Evolutionary conservation across 306 rosid species (phyloP), one percentile per base, ranked within the genome.

Genomic region (Gastrolobium villosum): DNA sequence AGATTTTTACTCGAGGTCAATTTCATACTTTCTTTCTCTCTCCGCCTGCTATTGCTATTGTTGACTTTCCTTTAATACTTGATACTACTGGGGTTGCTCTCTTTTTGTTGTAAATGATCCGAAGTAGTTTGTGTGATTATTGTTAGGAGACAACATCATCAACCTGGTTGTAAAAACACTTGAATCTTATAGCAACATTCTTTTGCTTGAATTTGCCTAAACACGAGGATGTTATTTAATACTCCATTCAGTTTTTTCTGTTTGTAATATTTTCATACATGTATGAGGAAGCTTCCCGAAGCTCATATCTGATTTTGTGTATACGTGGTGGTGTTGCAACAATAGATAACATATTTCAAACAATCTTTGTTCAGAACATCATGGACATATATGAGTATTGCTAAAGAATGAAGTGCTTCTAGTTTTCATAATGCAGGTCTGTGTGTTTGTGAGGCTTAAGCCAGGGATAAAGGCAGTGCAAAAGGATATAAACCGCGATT

Each of bases 1-100:
- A 88, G 99, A 79, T 87, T 87, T 77, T 79, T 90, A 41, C 95
- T 92, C 4, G 97, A 94, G 97, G 99, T 94, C 75, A 63, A 76
- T 79, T 75, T 52, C 14, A 5, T 43, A 13, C 43, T 80, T 79
- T 50, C 41, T 39, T 37, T 34, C 4, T 41, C 57, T 57, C 31
- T 40, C 2, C 30, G 10, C 6, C 11, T 5, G 39, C 36, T 56
- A 0, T 14, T 5, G 39, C 36, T 56, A 0, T 14, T 70, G 15
- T 50, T 41, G 43, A 28, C 52, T 36, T 62, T 28, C 74, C 50
- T 67, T 4, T 32, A 8, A 14, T 62, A 73, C 65, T 57, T 66
- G 14, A 9, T 56, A 31, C 30, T 15, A 39, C 15, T 31, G 31
- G 30, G 57, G 32, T 8, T 69, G 34, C 53, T 45, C n/a, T 55